A percentile compares a stretch with the other conserved stretches of the same genome.
Conservation (phyloP, 2,329 filamentous ascomycete species). For the Colletotrichum camelliae region DNA sequence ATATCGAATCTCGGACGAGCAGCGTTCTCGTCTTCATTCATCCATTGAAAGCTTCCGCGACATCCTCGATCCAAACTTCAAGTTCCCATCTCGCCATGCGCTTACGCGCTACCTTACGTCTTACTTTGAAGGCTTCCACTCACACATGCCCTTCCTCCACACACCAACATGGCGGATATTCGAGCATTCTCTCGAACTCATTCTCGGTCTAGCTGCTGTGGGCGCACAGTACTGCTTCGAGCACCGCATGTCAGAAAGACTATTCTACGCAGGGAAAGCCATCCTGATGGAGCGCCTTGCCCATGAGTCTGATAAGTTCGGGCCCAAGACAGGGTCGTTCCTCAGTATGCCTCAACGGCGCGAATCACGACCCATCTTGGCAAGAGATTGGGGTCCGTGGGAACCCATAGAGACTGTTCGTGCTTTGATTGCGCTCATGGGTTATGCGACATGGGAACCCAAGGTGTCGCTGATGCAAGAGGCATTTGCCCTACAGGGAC, state of each 20-base stretch:
- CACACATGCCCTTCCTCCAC: slow-evolving; percentile 44
- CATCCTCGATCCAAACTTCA: slow-evolving; percentile 33
- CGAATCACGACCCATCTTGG: background rate
- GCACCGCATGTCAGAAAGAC: slow-evolving; percentile 34
- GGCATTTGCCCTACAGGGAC: slow-evolving; percentile 36
- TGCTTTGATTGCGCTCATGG: slow-evolving; percentile 40
- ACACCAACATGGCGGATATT: slow-evolving; percentile 35
- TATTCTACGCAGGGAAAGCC: slow-evolving; percentile 37
- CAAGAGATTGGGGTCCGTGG: slow-evolving; percentile 26
- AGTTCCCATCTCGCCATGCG: slow-evolving; percentile 39
- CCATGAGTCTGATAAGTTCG: slow-evolving; percentile 27
- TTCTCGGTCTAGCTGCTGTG: slow-evolving; percentile 36
- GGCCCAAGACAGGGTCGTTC: slow-evolving; percentile 28
- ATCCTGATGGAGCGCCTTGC: slow-evolving; percentile 35
- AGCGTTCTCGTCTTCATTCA: slow-evolving; percentile 29
- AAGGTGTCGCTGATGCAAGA: slow-evolving; percentile 36
- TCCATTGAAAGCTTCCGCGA: slow-evolving; percentile 32
- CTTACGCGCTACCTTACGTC: slow-evolving; percentile 39
- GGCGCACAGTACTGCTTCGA: slow-evolving; percentile 45
- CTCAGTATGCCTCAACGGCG: slow-evolving; percentile 24
- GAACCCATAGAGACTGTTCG: slow-evolving; percentile 38
- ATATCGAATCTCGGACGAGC: slow-evolving; percentile 37
- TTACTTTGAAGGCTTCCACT: slow-evolving; percentile 42
- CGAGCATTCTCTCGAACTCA: slow-evolving; percentile 35
- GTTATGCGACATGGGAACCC: slow-evolving; percentile 42